These are phyloP conservation scores for Fusarium veterinarium DNA, from an alignment of 2,329 filamentous ascomycete genomes.

Conservation along the genomic window DNA sequence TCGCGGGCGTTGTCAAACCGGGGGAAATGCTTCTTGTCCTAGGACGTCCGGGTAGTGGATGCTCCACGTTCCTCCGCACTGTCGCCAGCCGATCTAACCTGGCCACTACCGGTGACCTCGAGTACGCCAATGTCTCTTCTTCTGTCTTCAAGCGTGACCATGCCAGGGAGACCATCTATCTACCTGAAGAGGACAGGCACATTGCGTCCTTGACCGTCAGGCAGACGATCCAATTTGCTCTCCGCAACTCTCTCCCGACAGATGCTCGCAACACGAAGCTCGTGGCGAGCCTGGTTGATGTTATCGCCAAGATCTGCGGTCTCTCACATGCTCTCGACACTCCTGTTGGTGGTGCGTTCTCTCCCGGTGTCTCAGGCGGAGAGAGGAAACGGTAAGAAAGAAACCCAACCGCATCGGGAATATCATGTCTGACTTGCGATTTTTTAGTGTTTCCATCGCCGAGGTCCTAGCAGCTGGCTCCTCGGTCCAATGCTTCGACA, in stretches of 20 bases:
- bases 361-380: neutral
- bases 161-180: constrained; percentile 81
- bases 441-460: neutral
- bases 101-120: constrained; percentile 52
- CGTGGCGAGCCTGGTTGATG: neutral
- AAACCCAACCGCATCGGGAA: fast-evolving
- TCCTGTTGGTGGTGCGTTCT: neutral
- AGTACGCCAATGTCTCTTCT: constrained; percentile 55
- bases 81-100: constrained; percentile 82
- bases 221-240: constrained; percentile 79
- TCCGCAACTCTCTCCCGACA: constrained; percentile 62
- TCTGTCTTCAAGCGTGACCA: constrained; percentile 74
- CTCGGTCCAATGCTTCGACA: neutral
- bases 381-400: neutral
- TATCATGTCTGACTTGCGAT: neutral
- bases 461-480: neutral
- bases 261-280: neutral
- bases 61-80: constrained; percentile 80
- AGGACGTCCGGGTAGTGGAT: constrained; percentile 78
- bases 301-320: neutral
- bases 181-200: constrained; percentile 80
- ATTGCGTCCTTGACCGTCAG: constrained; percentile 79
- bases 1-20: neutral
- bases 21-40: constrained; percentile 52
- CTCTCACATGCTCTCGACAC: neutral